Base-by-base conservation (phyloP, 768 basidiomycete genomes). In the Suillus ampliporus region DNA sequence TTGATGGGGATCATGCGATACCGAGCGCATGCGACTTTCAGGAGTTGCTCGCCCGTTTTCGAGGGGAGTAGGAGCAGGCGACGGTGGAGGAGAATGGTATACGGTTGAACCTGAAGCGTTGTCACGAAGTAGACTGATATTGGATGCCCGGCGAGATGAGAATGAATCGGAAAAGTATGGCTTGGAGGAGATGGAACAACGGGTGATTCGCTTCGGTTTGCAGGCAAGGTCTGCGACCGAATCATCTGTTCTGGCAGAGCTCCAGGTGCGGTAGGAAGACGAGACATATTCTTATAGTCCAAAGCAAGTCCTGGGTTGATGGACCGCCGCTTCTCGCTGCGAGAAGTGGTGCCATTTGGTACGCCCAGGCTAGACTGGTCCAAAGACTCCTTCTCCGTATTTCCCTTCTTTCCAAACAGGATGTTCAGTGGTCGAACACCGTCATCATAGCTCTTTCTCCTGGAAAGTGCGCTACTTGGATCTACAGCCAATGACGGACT, bases 231-330 rank as follows among this genome's bases (percentile, higher is more conserved):
- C 50, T 69, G 76, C 6, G 76, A 74, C 48, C 71, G 77, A 23
- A 68, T 53, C 64, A 77, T 74, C 31, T 37, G 40, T 17, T 75
- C 74, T 7, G 66, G 58, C n/a, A 65, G 65, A 11, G 65, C 62
- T 56, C 65, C 66, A 26, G 65, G 48, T n/a, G 64, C 46, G 31
- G 61, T 46, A 13, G 68, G 37, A 48, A 61, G 44, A 5, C 61
- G 64, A 5, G 52, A 10, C 2, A 52, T 1, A 4, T 66, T 61
- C 15, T 66, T 66, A 40, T 63, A 60, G 23, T 72, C 78, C 63
- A 84, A 75, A 8, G 78, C 69, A 48, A 82, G 71, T 5, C 72
- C 80, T 1, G 87, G 87, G 61, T 85, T 87, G 64, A 87, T 86
- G 5, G 86, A 87, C 23, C 82, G 76, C 14, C 86, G 76, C 50